Evolutionary conservation across 1,284 basidiomycete genomes (phyloP).

Genomic region (Fistulinella staudtii): DNA sequence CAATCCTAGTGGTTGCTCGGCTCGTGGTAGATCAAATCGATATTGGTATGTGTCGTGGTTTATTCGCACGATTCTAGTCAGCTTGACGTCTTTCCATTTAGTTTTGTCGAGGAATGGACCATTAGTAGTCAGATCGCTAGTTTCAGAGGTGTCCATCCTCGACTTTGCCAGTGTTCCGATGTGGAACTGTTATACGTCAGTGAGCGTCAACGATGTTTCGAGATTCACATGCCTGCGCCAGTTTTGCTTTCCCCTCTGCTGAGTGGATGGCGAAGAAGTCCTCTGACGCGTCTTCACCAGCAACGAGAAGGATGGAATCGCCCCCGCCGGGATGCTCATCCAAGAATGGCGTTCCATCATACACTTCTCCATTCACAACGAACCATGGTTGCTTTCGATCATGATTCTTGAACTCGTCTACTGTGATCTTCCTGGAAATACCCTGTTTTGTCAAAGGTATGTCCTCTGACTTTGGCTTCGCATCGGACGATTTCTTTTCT

Average conservation of each 20-base stretch:
- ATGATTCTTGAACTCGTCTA: conserved; percentile 45
- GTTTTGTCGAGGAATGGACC: conserved; percentile 46
- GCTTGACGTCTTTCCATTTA: conserved; percentile 49
- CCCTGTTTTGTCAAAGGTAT: conserved; percentile 39
- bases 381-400: conserved; percentile 55
- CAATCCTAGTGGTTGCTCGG: conserved; percentile 51
- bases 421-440: conserved; percentile 42
- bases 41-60: conserved; percentile 51
- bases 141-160: background rate
- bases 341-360: conserved; percentile 53
- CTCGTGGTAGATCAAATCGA: conserved; percentile 47
- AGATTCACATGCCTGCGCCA: conserved; percentile 38
- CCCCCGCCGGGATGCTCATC: conserved; percentile 62
- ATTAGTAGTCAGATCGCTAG: conserved; percentile 8
- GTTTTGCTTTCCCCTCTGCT: conserved; percentile 44
- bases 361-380: conserved; percentile 54
- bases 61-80: conserved; percentile 41
- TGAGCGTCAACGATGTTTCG: conserved; percentile 3
- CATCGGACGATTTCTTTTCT: conserved; percentile 1
- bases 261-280: conserved; percentile 62
- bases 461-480: conserved; percentile 15
- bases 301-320: conserved; percentile 55
- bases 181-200: conserved; percentile 34
- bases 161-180: conserved; percentile 39
- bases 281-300: conserved; percentile 62